Percentiles rank a stretch among this genome's conserved stretches.
phyloP scores from a whole-genome alignment of 176 grass and related monocot genomes.

The Hsuehochloa calcarea region DNA sequence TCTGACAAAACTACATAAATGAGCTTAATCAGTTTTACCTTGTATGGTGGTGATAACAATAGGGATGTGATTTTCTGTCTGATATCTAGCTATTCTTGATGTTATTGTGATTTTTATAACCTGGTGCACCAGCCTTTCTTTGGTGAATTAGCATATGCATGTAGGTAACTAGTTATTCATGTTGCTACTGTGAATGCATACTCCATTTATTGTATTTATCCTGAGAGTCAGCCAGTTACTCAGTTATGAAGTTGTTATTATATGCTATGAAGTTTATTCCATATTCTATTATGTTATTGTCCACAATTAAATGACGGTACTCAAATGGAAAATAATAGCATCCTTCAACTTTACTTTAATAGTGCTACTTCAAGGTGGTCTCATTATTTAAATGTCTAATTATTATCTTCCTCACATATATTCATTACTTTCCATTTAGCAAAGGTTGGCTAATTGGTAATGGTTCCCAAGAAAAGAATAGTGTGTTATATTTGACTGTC shows the following conservation, averaged over 20 bases:
- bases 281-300: conserved; percentile 18
- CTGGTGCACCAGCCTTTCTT: conserved; percentile 9
- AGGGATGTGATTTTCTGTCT: neutral
- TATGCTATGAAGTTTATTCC: conserved; percentile 4
- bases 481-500: too few species aligned
- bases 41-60: conserved; percentile 4
- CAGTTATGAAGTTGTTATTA: conserved; percentile 11
- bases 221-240: conserved; percentile 12
- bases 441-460: too few species aligned
- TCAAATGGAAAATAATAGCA: neutral
- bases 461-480: too few species aligned
- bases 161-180: neutral
- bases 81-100: neutral
- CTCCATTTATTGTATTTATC: conserved; percentile 6
- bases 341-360: conserved; percentile 17
- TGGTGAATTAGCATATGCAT: neutral
- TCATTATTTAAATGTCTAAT: neutral
- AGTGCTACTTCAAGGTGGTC: conserved; percentile 20
- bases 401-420: conserved; percentile 29
- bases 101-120: conserved; percentile 3
- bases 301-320: neutral
- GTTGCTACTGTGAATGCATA: neutral
- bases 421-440: conserved; percentile 10
- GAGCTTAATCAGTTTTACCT: conserved; percentile 1
- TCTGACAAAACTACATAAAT: conserved; percentile 22